Base-by-base conservation (phyloP, 805 yeast genomes). In the Saturnispora halmiae region DNA sequence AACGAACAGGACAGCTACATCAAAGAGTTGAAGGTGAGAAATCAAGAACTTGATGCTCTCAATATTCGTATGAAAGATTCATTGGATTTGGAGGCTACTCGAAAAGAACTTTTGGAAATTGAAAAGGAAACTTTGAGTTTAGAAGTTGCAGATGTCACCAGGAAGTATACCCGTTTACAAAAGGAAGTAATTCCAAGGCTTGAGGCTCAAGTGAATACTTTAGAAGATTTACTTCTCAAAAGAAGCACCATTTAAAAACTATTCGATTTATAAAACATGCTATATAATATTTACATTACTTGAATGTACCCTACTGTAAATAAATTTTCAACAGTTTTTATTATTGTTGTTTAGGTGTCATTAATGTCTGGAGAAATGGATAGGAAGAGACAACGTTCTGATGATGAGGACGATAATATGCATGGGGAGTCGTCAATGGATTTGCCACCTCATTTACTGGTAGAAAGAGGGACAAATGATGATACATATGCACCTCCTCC, bases 161-260 rank as follows among this genome's bases (percentile, higher is more conserved):
- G 51, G 31, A 70, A 68, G 31, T 69, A 70, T 42, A 59, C 65
- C 7, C 65, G 65, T 18, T 58, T 71, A 42, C 68, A 66, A 42
- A 56, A 60, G 36, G 59, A 59, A 3, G 61, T 64, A 0, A 60
- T 75, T 10, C 80, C 81, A 7, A 59, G 60, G 4, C 53, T 75
- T 43, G 66, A 67, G 48, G 67, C 67, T 46, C 64, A 63, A 44
- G 46, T 68, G 16, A 64, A 63, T 29, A 45, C 65, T 18, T 44
- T 64, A 25, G 42, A 45, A 18, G 63, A 58, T 34, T 14, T 39
- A 6, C n/a, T 39, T 18, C 15, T 39, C 21, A 39, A 28, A 33
- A 32, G 35, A 20, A 31, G 14, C 3, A 16, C 14, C 7, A 22
- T 14, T n/a, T 25, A 26, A 34, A 28, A 25, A 25, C 11, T 11